Base-by-base conservation (phyloP, 306 rosid genomes). In the Quillaja saponaria region DNA sequence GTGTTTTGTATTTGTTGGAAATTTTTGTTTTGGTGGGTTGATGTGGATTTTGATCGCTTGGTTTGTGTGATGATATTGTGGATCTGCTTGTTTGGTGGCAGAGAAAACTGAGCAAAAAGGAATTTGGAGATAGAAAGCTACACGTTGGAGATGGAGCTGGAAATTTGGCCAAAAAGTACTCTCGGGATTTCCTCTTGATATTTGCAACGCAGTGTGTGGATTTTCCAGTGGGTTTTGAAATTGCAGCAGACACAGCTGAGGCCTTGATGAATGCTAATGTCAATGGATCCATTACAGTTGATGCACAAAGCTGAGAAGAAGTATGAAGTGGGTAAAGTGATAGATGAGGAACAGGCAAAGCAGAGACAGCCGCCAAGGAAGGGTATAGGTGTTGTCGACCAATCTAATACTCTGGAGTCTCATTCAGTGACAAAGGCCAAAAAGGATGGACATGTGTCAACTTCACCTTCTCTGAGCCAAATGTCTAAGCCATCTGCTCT, bases 221-320 rank as follows among this genome's bases (percentile, higher is more conserved):
- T 49, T 87, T 85, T 80, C 97, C 97, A 5, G 64, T 72, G 13
- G 76, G 71, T 76, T 89, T 94, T 74, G 80, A 81, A 64, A 71
- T 83, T 59, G 35, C 48, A 1, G 2, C 71, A 41, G 91, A 87
- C 59, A 69, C 82, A 35, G 71, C 67, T 15, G 95, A 75, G 41
- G 33, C 46, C 13, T 72, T 86, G 62, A 68, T 71, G 65, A 67
- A 64, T 67, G 31, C 73, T 34, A 76, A 68, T 71, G 53, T 59
- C 61, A 69, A 18, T 61, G 17, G 60, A 19, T 61, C 97, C 95
- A 34, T 63, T 87, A 50, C 91, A 81, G 78, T 52, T 71, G 61
- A 94, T 94, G 99, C 99, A 94, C 78, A 89, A 52, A 76, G 96
- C 99, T 55, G 90, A 90, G 78, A 94, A 67, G 69, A 94, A 87